Base-by-base conservation (phyloP, 768 basidiomycete genomes). In the Tephrocybe sp. region DNA sequence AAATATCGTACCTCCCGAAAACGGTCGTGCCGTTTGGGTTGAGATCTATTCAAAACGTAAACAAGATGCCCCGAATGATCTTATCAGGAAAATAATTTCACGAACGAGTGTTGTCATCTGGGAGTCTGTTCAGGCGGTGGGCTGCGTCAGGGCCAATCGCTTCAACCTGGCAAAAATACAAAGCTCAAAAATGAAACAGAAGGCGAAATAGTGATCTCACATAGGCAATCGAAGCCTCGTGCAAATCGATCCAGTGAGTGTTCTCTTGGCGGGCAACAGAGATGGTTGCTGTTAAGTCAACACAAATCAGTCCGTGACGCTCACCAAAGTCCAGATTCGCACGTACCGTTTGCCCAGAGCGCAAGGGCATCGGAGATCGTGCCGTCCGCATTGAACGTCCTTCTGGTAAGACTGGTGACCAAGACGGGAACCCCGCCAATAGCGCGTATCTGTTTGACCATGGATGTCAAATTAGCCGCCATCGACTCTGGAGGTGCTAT, bases 401-500 rank as follows among this genome's bases (percentile, higher is more conserved):
- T 65, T 23, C 72, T 55, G 3, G 71, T 73, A 43, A 74, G 57
- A 50, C 67, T 69, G 13, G 73, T 74, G 30, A 74, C 69, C 8
- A 74, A 57, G 18, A 75, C 69, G 0, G 73, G 71, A 45, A 70
- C 69, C 4, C 59, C 72, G 10, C 71, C 70, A 16, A 69, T 49
- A 2, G 62, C 63, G 9, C 69, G 61, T 42, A 74, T 61, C 48
- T 71, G 64, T 44, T 68, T 45, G 6, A 71, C 66, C 71, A 72
- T 73, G 7, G 55, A 55, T 13, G 73, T 74, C 33, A 73, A 40
- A 46, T 76, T 73, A 1, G 64, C 66, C 7, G 71, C 71, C 73
- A 74, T 74, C 0, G 70, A 72, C 49, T 68, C 72, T 3, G 73
- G 70, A 34, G 70, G 65, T 0, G 70, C 72, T 39, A 75, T 70